These are phyloP conservation scores for Sungouiella thailandica DNA, from an alignment of 805 yeast species.

Conservation along the genomic window DNA sequence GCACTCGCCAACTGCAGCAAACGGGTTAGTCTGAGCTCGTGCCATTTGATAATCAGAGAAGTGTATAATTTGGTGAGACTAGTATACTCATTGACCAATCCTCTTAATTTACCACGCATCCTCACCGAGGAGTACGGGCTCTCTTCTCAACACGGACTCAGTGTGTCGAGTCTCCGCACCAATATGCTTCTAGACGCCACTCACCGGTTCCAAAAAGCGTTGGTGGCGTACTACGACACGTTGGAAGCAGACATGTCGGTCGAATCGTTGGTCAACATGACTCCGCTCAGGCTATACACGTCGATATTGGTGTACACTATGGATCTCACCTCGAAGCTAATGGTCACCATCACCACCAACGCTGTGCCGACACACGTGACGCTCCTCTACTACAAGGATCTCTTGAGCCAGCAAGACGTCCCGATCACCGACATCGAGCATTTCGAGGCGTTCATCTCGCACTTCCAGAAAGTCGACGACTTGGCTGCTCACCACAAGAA, in stretches of 20 bases:
- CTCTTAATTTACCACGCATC: slow-evolving; percentile 7
- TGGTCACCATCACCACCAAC: slow-evolving; percentile 10
- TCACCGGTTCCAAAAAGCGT: slow-evolving; percentile 3
- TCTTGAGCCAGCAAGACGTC: slow-evolving; percentile 9
- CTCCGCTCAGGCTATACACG: slow-evolving; percentile 8
- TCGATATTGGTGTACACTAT: slow-evolving; percentile 5
- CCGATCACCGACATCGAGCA: slow-evolving; percentile 10
- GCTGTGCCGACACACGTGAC: slow-evolving; percentile 19
- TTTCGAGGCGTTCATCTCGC: slow-evolving; percentile 12
- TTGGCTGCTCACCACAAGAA: neutral
- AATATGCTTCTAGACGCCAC: slow-evolving; percentile 2
- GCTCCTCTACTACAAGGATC: slow-evolving; percentile 27
- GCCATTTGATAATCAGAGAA: slow-evolving; percentile 10
- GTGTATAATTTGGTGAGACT: slow-evolving; percentile 8
- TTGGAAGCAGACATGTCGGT: neutral
- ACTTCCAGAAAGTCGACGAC: slow-evolving; percentile 8
- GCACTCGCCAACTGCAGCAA: slow-evolving; percentile 8
- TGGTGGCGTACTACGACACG: neutral
- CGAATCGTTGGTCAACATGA: slow-evolving; percentile 4
- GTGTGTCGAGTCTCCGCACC: slow-evolving; percentile 6
- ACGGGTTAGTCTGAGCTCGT: slow-evolving; percentile 4
- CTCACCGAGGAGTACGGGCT: slow-evolving; percentile 5
- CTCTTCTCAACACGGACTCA: neutral
- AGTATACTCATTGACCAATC: slow-evolving; percentile 11
- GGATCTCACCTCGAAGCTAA: slow-evolving; percentile 9